Evolutionary conservation across 345 rosid genomes (phyloP), one percentile per base, ranked within the genome.

Genomic region (Syzygium aromaticum): DNA sequence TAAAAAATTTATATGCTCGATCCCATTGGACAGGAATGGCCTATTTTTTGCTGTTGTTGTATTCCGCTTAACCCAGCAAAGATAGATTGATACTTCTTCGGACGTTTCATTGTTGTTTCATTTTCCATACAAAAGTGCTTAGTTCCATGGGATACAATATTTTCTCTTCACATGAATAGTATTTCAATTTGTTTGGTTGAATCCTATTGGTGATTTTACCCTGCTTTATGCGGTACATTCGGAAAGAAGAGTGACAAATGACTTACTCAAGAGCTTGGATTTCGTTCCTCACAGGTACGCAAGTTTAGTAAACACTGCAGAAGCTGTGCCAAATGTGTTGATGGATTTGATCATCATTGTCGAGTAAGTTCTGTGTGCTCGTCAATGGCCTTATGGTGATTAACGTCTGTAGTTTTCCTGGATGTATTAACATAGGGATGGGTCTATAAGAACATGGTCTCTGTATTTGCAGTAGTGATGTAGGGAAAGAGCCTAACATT

Each of bases 291-390:
- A 51, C 90, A 96, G 99, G 99, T 97, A 82, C 93, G 94, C 52
- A 95, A 95, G 90, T 95, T 95, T 87, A 97, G 99, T 95, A 97
- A 96, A 92, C 98, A 97, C 90, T 97, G 99, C 91, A 91, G 99
- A 92, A 96, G 97, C 87, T 97, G 99, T 87, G 95, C 94, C 91
- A 97, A 97, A 88, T 97, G 99, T 82, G 96, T 97, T 73, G 98
- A 96, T 92, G 98, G 98, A 90, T 96, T 97, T 93, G 99, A 97
- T 92, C 99, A 97, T 90, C 98, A 97, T 91, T 97, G 99, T 87
- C 95, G 98, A 89, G 98, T 97, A 90, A 91, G 96, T 88, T 85
- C 73, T 64, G 67, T 52, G 84, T 17, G 30, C 78, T 84, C 53
- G 38, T 28, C n/a, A 46, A 82, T 51, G 61, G n/a, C 67, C 54